A percentile compares a stretch with the other conserved stretches of the same genome.
These are phyloP conservation scores for Hypomyces perniciosus DNA, from an alignment of 2,329 filamentous ascomycete species.

Conservation along the genomic window DNA sequence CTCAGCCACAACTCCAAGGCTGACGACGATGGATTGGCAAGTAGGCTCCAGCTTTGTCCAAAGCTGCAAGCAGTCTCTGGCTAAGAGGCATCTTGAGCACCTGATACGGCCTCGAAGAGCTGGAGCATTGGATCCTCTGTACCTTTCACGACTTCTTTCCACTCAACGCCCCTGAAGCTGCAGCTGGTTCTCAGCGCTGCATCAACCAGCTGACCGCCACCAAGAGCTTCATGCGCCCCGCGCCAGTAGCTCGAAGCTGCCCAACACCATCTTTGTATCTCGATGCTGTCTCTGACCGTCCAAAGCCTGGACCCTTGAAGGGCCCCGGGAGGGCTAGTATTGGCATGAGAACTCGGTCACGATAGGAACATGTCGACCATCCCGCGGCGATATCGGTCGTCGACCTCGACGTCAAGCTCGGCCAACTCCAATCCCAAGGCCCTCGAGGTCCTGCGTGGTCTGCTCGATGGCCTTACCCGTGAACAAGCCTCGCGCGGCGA, in stretches of 20 bases:
- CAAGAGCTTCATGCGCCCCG: constrained; percentile 19
- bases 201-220: constrained; percentile 4
- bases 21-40: constrained; percentile 21
- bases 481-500: constrained; percentile 27
- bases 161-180: not conserved
- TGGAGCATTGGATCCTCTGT: not conserved
- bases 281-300: constrained; percentile 29
- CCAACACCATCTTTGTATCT: constrained; percentile 17
- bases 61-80: constrained; percentile 2
- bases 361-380: constrained; percentile 43
- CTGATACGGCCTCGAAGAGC: not conserved
- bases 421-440: constrained; percentile 48
- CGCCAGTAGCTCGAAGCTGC: constrained; percentile 20
- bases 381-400: constrained; percentile 56
- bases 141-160: not conserved
- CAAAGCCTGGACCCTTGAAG: constrained; percentile 32
- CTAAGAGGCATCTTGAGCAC: not conserved
- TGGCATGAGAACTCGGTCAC: constrained; percentile 22
- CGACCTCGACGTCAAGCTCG: constrained; percentile 54
- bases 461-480: constrained; percentile 43
- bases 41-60: constrained; percentile 23
- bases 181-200: not conserved
- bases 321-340: constrained; percentile 26
- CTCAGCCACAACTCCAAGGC: constrained; percentile 27
- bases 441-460: constrained; percentile 50